Evolutionary conservation across 352 stramenopile genomes (phyloP), one percentile per base, ranked within the genome.

Genomic region (Globisporangium ultimum): DNA sequence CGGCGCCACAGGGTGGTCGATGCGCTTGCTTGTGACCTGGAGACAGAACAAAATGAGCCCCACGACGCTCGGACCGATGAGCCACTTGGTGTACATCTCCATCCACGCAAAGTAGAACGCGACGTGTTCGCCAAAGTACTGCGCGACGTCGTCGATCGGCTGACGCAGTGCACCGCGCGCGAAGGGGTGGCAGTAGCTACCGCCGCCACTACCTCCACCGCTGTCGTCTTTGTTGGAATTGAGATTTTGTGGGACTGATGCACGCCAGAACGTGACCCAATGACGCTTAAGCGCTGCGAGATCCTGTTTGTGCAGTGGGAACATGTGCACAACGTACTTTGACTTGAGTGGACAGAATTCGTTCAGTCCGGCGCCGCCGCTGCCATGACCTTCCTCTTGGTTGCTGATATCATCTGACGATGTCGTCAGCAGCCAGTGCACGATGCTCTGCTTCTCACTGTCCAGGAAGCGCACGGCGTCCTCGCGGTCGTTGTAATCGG

Each of bases 41-140:
- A 88, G 47, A 0, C 55, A 53, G 54, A 94, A 97, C 11, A 97
- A 61, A 3, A 82, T 43, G 14, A 89, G 63, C 0, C 91, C 91
- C 6, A 82, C 78, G 32, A 89, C 50, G 48, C 80, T 90, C 2
- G 91, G 89, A 10, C 91, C 70, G 12, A 96, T 48, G 6, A 97
- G 82, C 85, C 90, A 96, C 17, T 74, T 80, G 18, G 91, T 97
- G 75, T 97, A 97, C 65, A 96, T 79, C 56, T 95, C 85, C 64
- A 96, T 78, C 80, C 88, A 98, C 34, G 89, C 91, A 69, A 98
- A 98, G 68, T 98, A 97, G 64, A 96, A 98, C 18, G 88, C 91
- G 14, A 97, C 67, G 7, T 84, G 80, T 55, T 97, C 89, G 17
- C 91, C 91, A 60, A 95, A 97, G 71, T 98, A 98, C 60, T 95